phyloP scores from a whole-genome alignment of 495 filamentous ascomycete species.

The Extremus antarcticus region DNA sequence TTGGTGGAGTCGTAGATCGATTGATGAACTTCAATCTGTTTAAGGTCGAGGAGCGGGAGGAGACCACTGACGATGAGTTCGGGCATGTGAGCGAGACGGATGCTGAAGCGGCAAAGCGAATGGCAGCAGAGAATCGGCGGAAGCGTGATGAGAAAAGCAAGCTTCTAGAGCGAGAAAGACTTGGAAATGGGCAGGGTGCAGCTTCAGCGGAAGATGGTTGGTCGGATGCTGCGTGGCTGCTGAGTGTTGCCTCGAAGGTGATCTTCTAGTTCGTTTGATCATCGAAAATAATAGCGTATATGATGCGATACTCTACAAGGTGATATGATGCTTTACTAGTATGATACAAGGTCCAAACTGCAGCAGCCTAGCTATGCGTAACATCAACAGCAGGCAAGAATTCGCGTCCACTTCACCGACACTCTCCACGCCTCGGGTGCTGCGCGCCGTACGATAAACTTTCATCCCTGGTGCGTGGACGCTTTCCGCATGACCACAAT shows the following conservation, averaged over 20 bases:
- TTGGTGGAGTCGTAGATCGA: constrained; percentile 67
- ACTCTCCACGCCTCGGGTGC: too few relatives aligned
- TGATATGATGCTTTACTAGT: too few relatives aligned
- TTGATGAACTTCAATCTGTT: constrained; percentile 70
- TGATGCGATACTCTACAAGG: too few relatives aligned
- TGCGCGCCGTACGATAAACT: too few relatives aligned
- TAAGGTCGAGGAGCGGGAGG: constrained; percentile 55
- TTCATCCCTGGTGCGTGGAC: too few relatives aligned
- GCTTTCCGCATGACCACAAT: too few relatives aligned
- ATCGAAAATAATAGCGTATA: too few relatives aligned
- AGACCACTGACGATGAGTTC: constrained; percentile 39
- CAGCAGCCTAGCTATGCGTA: too few relatives aligned
- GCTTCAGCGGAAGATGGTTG: constrained; percentile 41
- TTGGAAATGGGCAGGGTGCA: constrained; percentile 14
- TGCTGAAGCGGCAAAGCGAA: constrained; percentile 22
- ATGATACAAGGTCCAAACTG: too few relatives aligned
- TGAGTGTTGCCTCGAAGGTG: constrained; percentile 64
- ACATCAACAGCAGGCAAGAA: too few relatives aligned
- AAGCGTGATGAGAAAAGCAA: constrained; percentile 24
- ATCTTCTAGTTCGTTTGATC: too few relatives aligned
- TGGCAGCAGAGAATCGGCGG: constrained; percentile 33
- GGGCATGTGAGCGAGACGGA: constrained; percentile 33
- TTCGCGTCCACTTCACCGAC: too few relatives aligned
- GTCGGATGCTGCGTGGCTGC: constrained; percentile 78
- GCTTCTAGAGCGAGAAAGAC: constrained; percentile 6